A percentile compares a stretch with the other conserved stretches of the same genome.
Evolutionary conservation across 345 rosid genomes (phyloP).

Genomic region (Hibiscus tridactylites): DNA sequence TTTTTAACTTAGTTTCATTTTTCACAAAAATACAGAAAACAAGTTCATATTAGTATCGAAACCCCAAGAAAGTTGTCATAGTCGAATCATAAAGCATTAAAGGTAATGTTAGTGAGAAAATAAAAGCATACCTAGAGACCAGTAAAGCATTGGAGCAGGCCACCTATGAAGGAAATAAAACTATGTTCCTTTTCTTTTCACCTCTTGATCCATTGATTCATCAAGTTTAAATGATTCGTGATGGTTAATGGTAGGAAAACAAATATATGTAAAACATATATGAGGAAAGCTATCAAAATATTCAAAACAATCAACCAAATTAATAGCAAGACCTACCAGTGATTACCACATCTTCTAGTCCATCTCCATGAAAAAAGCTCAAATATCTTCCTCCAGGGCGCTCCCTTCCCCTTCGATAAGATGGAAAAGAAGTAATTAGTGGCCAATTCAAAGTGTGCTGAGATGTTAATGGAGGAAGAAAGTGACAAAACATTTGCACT

Average conservation of each 20-base stretch:
- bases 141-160: conserved; percentile 99
- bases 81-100: too few relatives aligned
- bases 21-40: neutral
- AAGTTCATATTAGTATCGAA: too few relatives aligned
- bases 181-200: conserved; percentile 37
- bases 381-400: conserved; percentile 74
- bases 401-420: conserved; percentile 98
- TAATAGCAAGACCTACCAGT: too few relatives aligned
- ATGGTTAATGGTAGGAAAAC: too few relatives aligned
- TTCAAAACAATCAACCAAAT: too few relatives aligned
- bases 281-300: too few relatives aligned
- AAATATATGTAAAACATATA: too few relatives aligned
- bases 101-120: neutral
- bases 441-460: conserved; percentile 85
- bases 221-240: too few relatives aligned
- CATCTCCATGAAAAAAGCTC: conserved; percentile 39
- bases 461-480: conserved; percentile 14
- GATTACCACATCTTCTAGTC: too few relatives aligned
- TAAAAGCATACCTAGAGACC: conserved; percentile 55
- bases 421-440: conserved; percentile 71
- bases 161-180: conserved; percentile 75
- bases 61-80: too few relatives aligned
- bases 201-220: too few relatives aligned
- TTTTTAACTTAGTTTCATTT: neutral
- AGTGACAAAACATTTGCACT: too few relatives aligned